Conservation (phyloP, 306 rosid genomes). For the Medicago arabica region DNA sequence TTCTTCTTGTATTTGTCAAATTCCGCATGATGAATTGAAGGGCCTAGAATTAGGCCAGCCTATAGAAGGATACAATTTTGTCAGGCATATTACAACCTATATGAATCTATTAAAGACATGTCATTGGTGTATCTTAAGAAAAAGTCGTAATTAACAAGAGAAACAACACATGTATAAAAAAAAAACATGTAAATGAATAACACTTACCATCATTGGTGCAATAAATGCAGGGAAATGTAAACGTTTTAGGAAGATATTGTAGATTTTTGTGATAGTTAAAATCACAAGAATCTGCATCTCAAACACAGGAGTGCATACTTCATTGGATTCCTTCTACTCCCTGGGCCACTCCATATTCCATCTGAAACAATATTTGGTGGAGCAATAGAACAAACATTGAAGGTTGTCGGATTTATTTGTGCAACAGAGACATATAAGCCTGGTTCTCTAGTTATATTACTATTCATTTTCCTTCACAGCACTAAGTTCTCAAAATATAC, state of each 20-base stretch:
- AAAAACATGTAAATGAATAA: background rate
- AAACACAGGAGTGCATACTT: constrained; percentile 44
- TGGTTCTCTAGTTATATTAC: no score
- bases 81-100: background rate
- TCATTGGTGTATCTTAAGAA: no score
- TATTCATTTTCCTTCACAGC: constrained; percentile 14
- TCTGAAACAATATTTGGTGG: constrained; percentile 49
- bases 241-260: constrained; percentile 49
- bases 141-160: no score
- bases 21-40: constrained; percentile 27
- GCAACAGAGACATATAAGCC: no score
- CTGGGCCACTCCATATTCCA: constrained; percentile 44
- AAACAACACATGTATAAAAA: no score
- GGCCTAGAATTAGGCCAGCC: constrained; percentile 61
- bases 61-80: constrained; percentile 31
- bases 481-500: background rate
- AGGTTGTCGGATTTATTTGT: background rate
- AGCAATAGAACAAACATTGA: constrained; percentile 16
- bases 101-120: no score
- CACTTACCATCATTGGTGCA: constrained; percentile 56
- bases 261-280: constrained; percentile 44
- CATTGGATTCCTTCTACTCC: constrained; percentile 9
- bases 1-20: background rate
- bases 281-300: constrained; percentile 52
- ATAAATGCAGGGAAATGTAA: constrained; percentile 53